Evolutionary conservation across 805 yeast species (phyloP), one percentile per base, ranked within the genome.

Genomic region (Vanderwaltozyma polyspora): DNA sequence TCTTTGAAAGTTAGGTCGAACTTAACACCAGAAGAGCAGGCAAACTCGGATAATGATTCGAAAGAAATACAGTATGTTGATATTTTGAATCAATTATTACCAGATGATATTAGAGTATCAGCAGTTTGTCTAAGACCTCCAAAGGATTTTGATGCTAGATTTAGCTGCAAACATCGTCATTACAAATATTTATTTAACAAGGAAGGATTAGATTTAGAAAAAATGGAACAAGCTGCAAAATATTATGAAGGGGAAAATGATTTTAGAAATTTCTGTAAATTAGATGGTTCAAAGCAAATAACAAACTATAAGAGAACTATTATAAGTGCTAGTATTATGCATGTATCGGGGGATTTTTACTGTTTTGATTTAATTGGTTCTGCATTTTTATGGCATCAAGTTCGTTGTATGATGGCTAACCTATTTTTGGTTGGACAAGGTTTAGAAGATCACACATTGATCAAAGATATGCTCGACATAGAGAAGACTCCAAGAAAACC

Each of bases 361-460:
- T 78, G 76, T 37, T 75, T 89, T 54, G 86, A 85, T 52, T 61
- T 91, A 34, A 67, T 71, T 41, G 98, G 98, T 0, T 66, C 82
- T 1, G 98, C 97, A 7, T 91, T 91, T 46, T 60, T 91, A 36
- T 91, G 97, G 97, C 97, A 91, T 55, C 98, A 91, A 58, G 98
- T 91, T 14, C 71, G 98, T 38, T 86, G 94, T 45, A 91, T 91
- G 91, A 73, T 86, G 63, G 95, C 94, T 0, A 64, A 81, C 9
- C 55, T 91, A 36, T 73, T 91, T 35, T 58, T 80, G 17, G 76
- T 86, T 6, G 98, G 95, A 1, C 94, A 86, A 55, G 64, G 64
- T 12, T 66, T 72, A 15, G 98, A 91, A 55, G 37, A 52, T 0
- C 79, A 85, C 0, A 48, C 56, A 1, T 56, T 85, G 0, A 64